Evolutionary conservation across 345 rosid species (phyloP).

Genomic region (Salix udensis): DNA sequence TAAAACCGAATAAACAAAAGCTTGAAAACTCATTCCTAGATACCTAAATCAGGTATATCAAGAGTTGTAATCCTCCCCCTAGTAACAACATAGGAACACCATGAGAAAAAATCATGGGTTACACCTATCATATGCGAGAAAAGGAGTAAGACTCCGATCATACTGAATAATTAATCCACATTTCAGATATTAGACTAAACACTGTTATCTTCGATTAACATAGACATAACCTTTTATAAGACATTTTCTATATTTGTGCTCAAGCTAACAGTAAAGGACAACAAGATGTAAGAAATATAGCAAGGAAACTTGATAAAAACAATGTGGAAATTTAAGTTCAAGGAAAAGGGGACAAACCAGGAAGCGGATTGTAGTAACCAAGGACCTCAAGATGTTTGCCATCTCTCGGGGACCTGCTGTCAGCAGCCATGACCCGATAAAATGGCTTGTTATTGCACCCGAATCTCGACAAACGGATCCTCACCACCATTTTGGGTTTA

Average conservation of each 20-base stretch:
- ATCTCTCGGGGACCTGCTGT: conserved; percentile 79
- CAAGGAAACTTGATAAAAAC: not conserved
- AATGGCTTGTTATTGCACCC: conserved; percentile 77
- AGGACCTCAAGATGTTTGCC: conserved; percentile 81
- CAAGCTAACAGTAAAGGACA: not conserved
- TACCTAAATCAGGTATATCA: too few species aligned
- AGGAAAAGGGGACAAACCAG: conserved; percentile 35
- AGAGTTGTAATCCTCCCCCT: too few species aligned
- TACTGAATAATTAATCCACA: too few species aligned
- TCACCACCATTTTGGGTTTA: conserved; percentile 50
- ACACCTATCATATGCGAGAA: too few species aligned
- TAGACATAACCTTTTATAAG: not conserved
- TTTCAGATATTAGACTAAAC: not conserved
- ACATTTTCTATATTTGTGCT: not conserved
- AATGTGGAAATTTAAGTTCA: too few species aligned
- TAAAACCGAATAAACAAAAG: not conserved
- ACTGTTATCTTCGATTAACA: not conserved
- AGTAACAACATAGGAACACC: too few species aligned
- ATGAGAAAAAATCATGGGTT: too few species aligned
- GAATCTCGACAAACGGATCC: conserved; percentile 64
- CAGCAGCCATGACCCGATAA: conserved; percentile 71
- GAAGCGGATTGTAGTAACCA: conserved; percentile 77
- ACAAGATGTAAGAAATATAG: too few species aligned
- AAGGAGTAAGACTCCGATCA: too few species aligned
- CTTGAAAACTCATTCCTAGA: not conserved